Conservation (phyloP, 441 rosid species). For the Pelargonium citronellum region DNA sequence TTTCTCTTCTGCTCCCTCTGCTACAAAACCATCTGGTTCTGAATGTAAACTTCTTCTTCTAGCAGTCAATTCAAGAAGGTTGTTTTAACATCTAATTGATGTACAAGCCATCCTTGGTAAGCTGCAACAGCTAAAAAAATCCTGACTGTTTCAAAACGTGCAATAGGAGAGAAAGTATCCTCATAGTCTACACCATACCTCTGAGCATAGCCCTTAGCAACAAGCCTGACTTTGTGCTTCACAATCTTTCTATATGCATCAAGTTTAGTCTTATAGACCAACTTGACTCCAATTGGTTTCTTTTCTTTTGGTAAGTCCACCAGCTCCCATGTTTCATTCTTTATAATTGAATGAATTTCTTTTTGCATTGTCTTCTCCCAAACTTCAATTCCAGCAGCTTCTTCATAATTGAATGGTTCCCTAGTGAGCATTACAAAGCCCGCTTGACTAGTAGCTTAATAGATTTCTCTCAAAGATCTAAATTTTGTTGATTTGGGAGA, state of each 20-base stretch:
- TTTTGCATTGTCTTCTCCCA: conserved; percentile 9
- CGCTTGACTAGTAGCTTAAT: neutral
- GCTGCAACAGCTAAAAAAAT: neutral
- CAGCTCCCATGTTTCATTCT: conserved; percentile 10
- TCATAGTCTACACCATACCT: conserved; percentile 1
- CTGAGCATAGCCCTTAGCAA: conserved; percentile 16
- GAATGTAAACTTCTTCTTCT: conserved; percentile 9
- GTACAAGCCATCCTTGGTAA: neutral
- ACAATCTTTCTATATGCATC: neutral
- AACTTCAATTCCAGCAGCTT: neutral
- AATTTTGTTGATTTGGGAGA: too few species aligned
- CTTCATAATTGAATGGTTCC: neutral
- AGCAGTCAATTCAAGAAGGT: conserved; percentile 6
- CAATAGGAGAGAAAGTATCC: neutral
- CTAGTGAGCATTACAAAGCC: too few species aligned
- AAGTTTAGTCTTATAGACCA: conserved; percentile 5
- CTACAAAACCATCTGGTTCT: conserved; percentile 1
- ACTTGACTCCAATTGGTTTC: conserved; percentile 9
- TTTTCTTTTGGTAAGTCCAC: neutral
- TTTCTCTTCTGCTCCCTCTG: neutral
- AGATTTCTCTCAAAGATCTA: neutral
- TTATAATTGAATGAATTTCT: neutral
- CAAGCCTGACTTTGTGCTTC: conserved; percentile 12
- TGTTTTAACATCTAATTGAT: conserved; percentile 9
- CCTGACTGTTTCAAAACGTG: too few species aligned